phyloP scores from a whole-genome alignment of 2,329 filamentous ascomycete genomes.

The Cytospora piceae region DNA sequence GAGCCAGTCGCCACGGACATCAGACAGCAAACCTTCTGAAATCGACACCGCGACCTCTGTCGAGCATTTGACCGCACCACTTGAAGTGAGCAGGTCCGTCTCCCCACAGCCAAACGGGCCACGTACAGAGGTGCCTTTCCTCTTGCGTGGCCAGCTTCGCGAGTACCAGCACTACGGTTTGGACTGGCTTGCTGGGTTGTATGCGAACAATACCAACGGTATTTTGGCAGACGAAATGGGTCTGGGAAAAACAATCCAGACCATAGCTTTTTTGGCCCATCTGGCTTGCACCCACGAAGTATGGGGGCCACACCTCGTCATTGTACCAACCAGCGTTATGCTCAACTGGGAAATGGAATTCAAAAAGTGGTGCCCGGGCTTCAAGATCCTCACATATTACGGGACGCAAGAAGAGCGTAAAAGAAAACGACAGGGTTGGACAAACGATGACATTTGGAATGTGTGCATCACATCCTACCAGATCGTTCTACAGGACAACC shows the following conservation, averaged over 20 bases:
- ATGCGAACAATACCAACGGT: conserved; percentile 90
- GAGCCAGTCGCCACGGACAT: conserved; percentile 53
- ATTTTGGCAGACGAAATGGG: conserved; percentile 99
- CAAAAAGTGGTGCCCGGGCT: conserved; percentile 97
- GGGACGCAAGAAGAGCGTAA: conserved; percentile 91
- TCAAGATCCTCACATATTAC: conserved; percentile 98
- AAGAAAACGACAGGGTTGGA: conserved; percentile 90
- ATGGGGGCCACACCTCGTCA: conserved; percentile 94
- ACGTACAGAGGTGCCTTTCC: conserved; percentile 76
- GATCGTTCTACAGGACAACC: conserved; percentile 89
- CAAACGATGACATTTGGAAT: conserved; percentile 91
- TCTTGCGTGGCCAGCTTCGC: conserved; percentile 84
- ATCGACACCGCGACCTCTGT: conserved; percentile 47
- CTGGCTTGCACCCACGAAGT: conserved; percentile 86
- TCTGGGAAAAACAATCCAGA: conserved; percentile 97
- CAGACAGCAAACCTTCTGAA: conserved; percentile 57
- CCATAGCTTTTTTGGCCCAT: conserved; percentile 90
- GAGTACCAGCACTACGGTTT: conserved; percentile 98
- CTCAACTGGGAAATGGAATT: conserved; percentile 99
- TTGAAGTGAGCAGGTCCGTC: conserved; percentile 36
- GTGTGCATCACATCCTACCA: conserved; percentile 98
- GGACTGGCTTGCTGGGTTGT: conserved; percentile 93
- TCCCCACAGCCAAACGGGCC: conserved; percentile 44
- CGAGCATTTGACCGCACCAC: conserved; percentile 41
- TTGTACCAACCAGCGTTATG: conserved; percentile 97